Conservation (phyloP, 768 basidiomycete species). For the Lenzites betulinus region DNA sequence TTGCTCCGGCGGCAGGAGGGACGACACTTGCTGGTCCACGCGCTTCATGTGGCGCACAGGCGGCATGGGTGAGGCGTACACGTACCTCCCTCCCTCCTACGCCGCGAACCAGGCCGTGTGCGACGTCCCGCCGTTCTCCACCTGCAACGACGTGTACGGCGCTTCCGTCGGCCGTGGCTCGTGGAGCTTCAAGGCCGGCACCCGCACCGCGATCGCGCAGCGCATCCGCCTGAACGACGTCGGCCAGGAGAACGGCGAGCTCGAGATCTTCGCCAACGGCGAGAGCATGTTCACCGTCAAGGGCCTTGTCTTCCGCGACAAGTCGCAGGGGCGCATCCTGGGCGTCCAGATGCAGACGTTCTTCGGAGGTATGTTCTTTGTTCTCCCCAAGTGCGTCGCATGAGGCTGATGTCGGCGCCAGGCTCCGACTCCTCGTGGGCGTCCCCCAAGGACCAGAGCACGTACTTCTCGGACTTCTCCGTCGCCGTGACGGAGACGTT, state of each 20-base stretch:
- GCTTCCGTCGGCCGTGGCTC: constrained; percentile 70
- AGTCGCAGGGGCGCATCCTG: constrained; percentile 51
- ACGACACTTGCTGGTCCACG: constrained; percentile 62
- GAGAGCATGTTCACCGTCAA: constrained; percentile 59
- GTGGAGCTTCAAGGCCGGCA: constrained; percentile 62
- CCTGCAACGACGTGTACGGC: constrained; percentile 64
- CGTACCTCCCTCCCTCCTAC: constrained; percentile 47
- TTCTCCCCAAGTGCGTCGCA: too few species aligned
- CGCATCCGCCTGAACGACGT: constrained; percentile 75
- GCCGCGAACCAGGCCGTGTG: constrained; percentile 52
- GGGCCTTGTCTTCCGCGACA: constrained; percentile 57
- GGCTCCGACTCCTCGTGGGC: constrained; percentile 53
- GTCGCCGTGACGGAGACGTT: constrained; percentile 56
- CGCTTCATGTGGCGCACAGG: constrained; percentile 72
- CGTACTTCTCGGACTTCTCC: constrained; percentile 72
- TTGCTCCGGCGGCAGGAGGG: constrained; percentile 72
- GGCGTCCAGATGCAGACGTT: constrained; percentile 80
- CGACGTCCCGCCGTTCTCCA: constrained; percentile 48
- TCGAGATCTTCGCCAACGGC: constrained; percentile 68
- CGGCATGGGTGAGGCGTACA: constrained; percentile 44
- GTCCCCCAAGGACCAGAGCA: constrained; percentile 59
- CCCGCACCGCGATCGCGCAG: constrained; percentile 69
- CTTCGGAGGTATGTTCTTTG: constrained; percentile 68
- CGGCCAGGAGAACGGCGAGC: constrained; percentile 69
- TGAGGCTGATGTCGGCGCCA: too few species aligned